Conservation (phyloP, 2,329 filamentous ascomycete species). For the Paecilomyces niveus region DNA sequence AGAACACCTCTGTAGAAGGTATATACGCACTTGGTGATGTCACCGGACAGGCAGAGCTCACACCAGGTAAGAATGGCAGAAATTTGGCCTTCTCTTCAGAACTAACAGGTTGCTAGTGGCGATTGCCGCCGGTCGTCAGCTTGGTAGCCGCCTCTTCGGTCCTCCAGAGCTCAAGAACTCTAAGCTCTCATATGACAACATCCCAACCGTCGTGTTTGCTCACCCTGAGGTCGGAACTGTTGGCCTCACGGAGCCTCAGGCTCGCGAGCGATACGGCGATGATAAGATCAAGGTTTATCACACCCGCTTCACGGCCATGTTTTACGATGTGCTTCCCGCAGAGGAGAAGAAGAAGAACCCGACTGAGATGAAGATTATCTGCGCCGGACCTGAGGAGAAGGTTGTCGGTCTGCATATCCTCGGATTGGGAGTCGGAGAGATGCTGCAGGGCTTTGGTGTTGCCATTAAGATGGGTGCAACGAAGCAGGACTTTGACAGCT, state of each 20-base stretch:
- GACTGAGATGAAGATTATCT: slow-evolving; percentile 46
- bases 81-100: not conserved
- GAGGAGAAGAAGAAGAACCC: slow-evolving; percentile 45
- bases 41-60: slow-evolving; percentile 45
- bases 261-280: slow-evolving; percentile 40
- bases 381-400: slow-evolving; percentile 42
- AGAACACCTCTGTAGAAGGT: slow-evolving; percentile 42
- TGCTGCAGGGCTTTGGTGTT: slow-evolving; percentile 70
- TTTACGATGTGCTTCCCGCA: slow-evolving; percentile 38
- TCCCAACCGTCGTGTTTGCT: slow-evolving; percentile 47
- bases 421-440: slow-evolving; percentile 48
- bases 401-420: slow-evolving; percentile 46
- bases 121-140: slow-evolving; percentile 45
- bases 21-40: slow-evolving; percentile 47
- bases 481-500: slow-evolving; percentile 69
- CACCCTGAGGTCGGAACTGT: slow-evolving; percentile 45
- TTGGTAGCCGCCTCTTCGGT: slow-evolving; percentile 45
- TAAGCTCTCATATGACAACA: slow-evolving; percentile 43
- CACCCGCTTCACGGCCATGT: slow-evolving; percentile 45
- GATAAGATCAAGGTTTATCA: slow-evolving; percentile 46
- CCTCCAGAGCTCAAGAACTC: slow-evolving; percentile 36
- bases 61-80: slow-evolving; percentile 32
- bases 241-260: slow-evolving; percentile 45
- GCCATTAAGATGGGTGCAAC: slow-evolving; percentile 74
- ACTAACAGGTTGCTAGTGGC: slow-evolving; percentile 30